Evolutionary conservation across 2,329 filamentous ascomycete genomes (phyloP), one percentile per base, ranked within the genome.

Genomic region (Aspergillus costaricaensis): DNA sequence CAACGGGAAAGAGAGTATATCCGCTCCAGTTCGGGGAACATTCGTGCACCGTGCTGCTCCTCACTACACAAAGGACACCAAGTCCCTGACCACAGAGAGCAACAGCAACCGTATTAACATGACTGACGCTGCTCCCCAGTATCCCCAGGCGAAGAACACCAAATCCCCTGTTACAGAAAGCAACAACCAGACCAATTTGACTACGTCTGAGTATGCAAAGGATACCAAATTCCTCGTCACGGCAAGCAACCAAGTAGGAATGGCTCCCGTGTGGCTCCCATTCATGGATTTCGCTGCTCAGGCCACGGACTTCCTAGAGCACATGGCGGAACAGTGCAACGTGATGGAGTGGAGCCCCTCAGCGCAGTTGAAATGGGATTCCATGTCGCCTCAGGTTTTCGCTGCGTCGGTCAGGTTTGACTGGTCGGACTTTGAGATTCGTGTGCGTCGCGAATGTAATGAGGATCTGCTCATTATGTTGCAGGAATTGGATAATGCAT

Each of bases 381-480:
- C 32, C 10, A 36, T 36, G 32, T 5, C 32, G 32, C 32, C 17
- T 62, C 49, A 36, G 32, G 19, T 21, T 1, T 49, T 67, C 3
- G 56, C 61, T 5, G 68, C 63, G 15, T 70, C 69, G 1, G 59
- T 71, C 5, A 64, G 50, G 21, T 62, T 68, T 9, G 58, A 62
- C 14, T 71, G 67, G 69, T 65, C 67, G 0, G 55, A 48, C 4
- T 63, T 67, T 12, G 59, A 59, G 23, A 65, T 69, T 32, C 57
- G 65, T 6, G 58, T 71, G 1, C 65, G 69, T 9, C 62, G 50
- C 43, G 67, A 61, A 1, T 51, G 58, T 12, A 61, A 69, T 15
- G 17, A 57, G 9, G 69, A 70, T 38, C 65, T 57, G 61, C 27
- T 48, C 7, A 15, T 60, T 19, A 44, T 68, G 4, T 54, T 64